Evolutionary conservation across 2,329 filamentous ascomycete species (phyloP).

Genomic region (Metarhizium brunneum): DNA sequence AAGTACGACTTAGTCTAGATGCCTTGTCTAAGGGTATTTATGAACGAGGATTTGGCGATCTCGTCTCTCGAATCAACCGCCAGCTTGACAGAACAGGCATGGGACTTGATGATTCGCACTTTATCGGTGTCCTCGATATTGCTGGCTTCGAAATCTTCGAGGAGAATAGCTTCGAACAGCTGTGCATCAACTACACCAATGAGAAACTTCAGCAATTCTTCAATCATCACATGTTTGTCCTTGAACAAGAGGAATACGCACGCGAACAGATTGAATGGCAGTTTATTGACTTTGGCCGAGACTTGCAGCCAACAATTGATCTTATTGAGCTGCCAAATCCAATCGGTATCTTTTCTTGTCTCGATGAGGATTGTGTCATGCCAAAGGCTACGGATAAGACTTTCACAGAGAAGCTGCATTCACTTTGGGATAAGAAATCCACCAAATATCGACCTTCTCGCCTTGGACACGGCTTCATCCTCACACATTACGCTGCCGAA

Average conservation of each 20-base stretch:
- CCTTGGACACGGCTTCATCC: constrained; percentile 82
- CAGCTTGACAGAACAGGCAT: constrained; percentile 82
- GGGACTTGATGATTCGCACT: constrained; percentile 80
- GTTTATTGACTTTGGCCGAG: constrained; percentile 97
- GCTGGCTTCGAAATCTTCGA: constrained; percentile 99
- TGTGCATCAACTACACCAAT: constrained; percentile 99
- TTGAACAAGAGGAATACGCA: constrained; percentile 97
- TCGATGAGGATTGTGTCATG: constrained; percentile 98
- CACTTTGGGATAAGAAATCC: constrained; percentile 92
- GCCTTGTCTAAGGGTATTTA: constrained; percentile 96
- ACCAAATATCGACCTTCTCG: constrained; percentile 85
- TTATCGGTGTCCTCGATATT: constrained; percentile 97
- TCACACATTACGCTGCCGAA: constrained; percentile 95
- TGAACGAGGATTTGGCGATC: constrained; percentile 86
- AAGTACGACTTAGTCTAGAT: constrained; percentile 83
- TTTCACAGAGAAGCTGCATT: constrained; percentile 96
- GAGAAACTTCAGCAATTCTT: constrained; percentile 99
- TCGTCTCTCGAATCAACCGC: constrained; percentile 84
- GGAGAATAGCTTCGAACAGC: constrained; percentile 94
- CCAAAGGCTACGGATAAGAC: constrained; percentile 95
- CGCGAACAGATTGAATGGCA: constrained; percentile 98
- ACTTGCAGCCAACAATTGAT: constrained; percentile 95
- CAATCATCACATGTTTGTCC: constrained; percentile 99
- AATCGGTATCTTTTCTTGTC: constrained; percentile 96
- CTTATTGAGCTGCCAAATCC: constrained; percentile 93